Base-by-base conservation (phyloP, 768 basidiomycete genomes). In the Russula emetica region DNA sequence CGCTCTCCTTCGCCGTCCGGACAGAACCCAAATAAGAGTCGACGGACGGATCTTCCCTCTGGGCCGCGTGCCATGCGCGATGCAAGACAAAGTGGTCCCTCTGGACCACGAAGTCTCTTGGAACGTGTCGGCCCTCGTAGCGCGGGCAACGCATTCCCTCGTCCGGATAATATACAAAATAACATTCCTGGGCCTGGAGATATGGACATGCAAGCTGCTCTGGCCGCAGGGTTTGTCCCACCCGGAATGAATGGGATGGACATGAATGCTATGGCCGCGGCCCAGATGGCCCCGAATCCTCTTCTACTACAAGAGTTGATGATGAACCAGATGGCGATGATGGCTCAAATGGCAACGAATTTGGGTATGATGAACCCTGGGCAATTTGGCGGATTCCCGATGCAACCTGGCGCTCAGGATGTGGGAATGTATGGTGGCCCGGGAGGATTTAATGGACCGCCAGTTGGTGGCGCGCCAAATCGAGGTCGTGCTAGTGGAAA, bases 271-370 rank as follows among this genome's bases (percentile, higher is more conserved):
- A 78, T 85, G 77, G 80, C 76, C 50, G 78, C 79, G 61, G 83
- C 83, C 77, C 67, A 69, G 62, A 69, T 69, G 66, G 67, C 55
- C 20, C 75, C 81, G 52, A 91, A 86, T 69, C 86, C 88, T 45
- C 67, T 90, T 64, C 76, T 88, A 75, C 74, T 95, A 69, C 93
- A 94, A 74, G 92, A 92, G 72, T 87, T 94, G 82, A 86, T 94
- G 85, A 86, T 90, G 83, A 90, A 83, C 73, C 88, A 94, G 72
- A 92, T 92, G 89, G 88, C 91, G 30, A 80, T 95, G 71, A 94
- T 95, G 94, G 85, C 89, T 60, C 92, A 94, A 76, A 90, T 96
- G 86, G 90, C 90, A 47, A 81, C 85, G 34, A 86, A 84, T 40
- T 88, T 93, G 83, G 90, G 87, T 32, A 87, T 92, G 73, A 79